Conservation (phyloP, 306 rosid species). For the Vigna trinervia region DNA sequence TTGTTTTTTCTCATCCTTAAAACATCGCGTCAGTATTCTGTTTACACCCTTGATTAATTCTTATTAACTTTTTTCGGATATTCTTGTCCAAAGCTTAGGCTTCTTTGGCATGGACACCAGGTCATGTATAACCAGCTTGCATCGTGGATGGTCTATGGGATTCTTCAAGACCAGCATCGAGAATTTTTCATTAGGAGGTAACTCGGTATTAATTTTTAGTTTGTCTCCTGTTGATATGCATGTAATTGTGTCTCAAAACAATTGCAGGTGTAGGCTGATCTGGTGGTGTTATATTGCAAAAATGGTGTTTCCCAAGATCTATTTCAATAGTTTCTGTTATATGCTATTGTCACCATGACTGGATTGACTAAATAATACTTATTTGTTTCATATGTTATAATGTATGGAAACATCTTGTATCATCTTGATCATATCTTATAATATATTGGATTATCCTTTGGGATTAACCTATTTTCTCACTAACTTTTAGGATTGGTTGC, state of each 20-base stretch:
- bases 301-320: neutral
- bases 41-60: slow-evolving; percentile 35
- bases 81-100: slow-evolving; percentile 76
- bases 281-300: slow-evolving; percentile 32
- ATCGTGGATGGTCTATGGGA: slow-evolving; percentile 95
- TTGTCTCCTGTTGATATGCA: slow-evolving; percentile 22
- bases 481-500: neutral
- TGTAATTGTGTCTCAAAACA: slow-evolving; percentile 14
- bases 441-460: neutral
- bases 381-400: slow-evolving; percentile 12
- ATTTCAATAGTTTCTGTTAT: neutral
- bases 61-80: slow-evolving; percentile 33
- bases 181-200: slow-evolving; percentile 94
- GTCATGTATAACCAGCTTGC: slow-evolving; percentile 96
- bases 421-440: neutral
- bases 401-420: neutral
- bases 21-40: slow-evolving; percentile 20
- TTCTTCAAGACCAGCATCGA: slow-evolving; percentile 89
- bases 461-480: neutral
- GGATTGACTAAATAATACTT: slow-evolving; percentile 11
- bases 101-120: slow-evolving; percentile 99
- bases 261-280: slow-evolving; percentile 17
- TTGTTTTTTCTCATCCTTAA: slow-evolving; percentile 30
- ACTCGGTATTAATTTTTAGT: slow-evolving; percentile 33
- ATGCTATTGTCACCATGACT: slow-evolving; percentile 22